Base-by-base conservation (phyloP, 2,329 filamentous ascomycete species). In the Epicoccum nigrum region DNA sequence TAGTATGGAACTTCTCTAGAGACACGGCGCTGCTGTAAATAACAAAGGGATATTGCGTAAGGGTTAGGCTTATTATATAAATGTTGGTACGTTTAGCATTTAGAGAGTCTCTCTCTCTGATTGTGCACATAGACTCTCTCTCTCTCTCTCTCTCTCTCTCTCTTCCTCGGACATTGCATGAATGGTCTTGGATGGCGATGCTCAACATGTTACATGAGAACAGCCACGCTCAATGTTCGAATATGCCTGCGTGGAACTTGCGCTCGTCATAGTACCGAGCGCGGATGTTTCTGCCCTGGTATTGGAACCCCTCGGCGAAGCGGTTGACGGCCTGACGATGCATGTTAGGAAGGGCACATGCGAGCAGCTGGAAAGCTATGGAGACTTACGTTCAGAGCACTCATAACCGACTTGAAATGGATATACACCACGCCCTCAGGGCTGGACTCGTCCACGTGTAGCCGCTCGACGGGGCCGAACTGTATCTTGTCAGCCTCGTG, bases 271-370 rank as follows among this genome's bases (percentile, higher is more conserved):
- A 97, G 70, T 92, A 97, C 43, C 82, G 83, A 0, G 92, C 90
- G n/a, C 79, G 77, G 50, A 97, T 95, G 9, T 81, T 79, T 70
- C 96, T 96, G 4, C 90, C 92, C 59, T 92, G 92, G 72, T 97
- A 97, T 59, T 92, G 92, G 73, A 96, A 97, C 45, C 92, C 86
- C 13, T 92, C 92, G 65, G 96, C 86, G 32, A 96, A 83, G 9
- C 91, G 91, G 69, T 94, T 95, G 42, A 97, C 90, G 43, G 93
- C 93, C 87, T 92, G 15, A 49, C 2, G 17, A 7, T n/a, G 17
- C 1, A 33, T 39, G 30, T 64, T 50, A 64, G 49, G 40, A 35
- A 8, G 21, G 48, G 28, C 44, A 21, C 16, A 2, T 7, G 23
- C 9, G 9, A 7, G 9, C 23, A 25, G 23, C 23, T 7, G 23